Evolutionary conservation across 1,284 basidiomycete species (phyloP).

Genomic region (Pseudozyma pruni): DNA sequence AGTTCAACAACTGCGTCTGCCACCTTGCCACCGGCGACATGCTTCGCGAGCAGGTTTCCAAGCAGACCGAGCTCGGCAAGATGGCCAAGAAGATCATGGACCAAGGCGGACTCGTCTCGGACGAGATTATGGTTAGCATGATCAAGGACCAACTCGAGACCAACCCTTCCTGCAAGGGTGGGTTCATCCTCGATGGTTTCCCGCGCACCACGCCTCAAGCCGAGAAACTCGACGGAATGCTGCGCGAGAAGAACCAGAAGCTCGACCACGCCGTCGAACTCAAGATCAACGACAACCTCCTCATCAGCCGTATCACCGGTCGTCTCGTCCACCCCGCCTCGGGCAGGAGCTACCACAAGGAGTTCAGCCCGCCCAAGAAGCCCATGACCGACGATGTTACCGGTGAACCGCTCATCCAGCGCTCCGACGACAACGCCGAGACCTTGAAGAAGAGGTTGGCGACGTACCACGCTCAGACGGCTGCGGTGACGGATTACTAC

Average conservation of each 20-base stretch:
- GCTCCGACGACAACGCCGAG: slow-evolving; percentile 73
- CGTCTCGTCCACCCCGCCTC: slow-evolving; percentile 89
- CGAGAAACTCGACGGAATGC: slow-evolving; percentile 93
- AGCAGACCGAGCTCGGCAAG: slow-evolving; percentile 87
- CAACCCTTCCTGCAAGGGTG: slow-evolving; percentile 91
- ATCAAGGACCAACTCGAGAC: slow-evolving; percentile 95
- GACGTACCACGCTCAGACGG: slow-evolving; percentile 91
- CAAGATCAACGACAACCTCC: slow-evolving; percentile 89
- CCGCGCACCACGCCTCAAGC: slow-evolving; percentile 98
- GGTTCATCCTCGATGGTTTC: slow-evolving; percentile 98
- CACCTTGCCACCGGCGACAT: slow-evolving; percentile 98
- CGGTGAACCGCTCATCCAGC: slow-evolving; percentile 84
- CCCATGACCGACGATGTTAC: slow-evolving; percentile 90
- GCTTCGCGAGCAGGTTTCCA: slow-evolving; percentile 90
- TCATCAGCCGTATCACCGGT: slow-evolving; percentile 97
- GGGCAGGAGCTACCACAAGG: slow-evolving; percentile 91
- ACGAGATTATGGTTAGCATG: slow-evolving; percentile 98
- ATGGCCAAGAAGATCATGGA: slow-evolving; percentile 99
- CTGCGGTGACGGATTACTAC: slow-evolving; percentile 97
- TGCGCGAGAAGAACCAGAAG: slow-evolving; percentile 78
- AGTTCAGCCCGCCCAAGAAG: slow-evolving; percentile 97
- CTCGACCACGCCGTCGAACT: slow-evolving; percentile 92
- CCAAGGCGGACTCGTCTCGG: slow-evolving; percentile 82
- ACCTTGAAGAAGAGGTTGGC: slow-evolving; percentile 87
- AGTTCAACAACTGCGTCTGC: slow-evolving; percentile 85